phyloP scores from a whole-genome alignment of 2,329 filamentous ascomycete species.

The Lecanicillium sp. region DNA sequence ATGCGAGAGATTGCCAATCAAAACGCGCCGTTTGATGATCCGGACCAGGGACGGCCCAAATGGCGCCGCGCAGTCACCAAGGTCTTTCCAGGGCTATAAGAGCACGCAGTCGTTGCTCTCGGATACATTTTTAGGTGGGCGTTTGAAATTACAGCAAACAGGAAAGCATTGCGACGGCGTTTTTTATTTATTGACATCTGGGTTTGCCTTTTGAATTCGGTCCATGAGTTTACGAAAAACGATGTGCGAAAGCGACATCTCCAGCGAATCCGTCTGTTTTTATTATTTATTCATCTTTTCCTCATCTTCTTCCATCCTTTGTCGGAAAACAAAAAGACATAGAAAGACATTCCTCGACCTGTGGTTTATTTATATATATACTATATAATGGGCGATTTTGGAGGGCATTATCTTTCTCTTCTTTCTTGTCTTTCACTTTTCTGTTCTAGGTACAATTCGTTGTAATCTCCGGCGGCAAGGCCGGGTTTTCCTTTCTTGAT shows the following conservation, averaged over 20 bases:
- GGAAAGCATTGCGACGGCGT: constrained; percentile 12
- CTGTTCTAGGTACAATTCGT: neutral
- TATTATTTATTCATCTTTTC: no score
- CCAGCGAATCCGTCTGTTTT: no score
- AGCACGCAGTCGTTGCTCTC: neutral
- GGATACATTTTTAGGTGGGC: neutral
- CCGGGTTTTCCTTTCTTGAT: neutral
- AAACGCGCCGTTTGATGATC: constrained; percentile 38
- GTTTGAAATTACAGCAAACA: neutral
- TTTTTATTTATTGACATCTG: constrained; percentile 1
- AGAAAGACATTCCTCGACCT: no score
- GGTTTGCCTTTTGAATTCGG: neutral
- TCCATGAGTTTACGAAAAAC: constrained; percentile 6
- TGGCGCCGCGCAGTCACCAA: constrained; percentile 39
- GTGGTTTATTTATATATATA: no score
- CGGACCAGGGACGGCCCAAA: constrained; percentile 32
- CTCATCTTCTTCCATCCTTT: no score
- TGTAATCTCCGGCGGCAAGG: no score
- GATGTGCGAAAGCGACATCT: no score
- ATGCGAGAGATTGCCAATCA: constrained; percentile 39
- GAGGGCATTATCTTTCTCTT: no score
- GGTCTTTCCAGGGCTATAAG: constrained; percentile 34
- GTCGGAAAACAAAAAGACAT: no score
- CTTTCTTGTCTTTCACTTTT: neutral
- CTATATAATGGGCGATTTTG: no score